Percentiles rank a stretch among this genome's conserved stretches.
phyloP scores from a whole-genome alignment of 192 early-diverging fungal genomes.

The Coemansia sp. region DNA sequence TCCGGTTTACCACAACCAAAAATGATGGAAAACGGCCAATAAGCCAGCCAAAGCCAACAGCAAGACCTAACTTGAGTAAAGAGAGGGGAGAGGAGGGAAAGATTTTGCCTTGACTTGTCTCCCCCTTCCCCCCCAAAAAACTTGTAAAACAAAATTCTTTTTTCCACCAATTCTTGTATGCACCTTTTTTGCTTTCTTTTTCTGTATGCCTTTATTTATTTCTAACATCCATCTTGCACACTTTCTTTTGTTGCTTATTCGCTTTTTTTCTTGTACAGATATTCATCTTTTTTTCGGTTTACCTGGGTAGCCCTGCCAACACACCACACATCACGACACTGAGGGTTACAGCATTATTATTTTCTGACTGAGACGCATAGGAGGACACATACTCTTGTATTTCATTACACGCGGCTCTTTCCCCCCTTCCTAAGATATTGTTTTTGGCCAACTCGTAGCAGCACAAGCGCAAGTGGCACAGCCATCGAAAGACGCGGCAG shows the following conservation, averaged over 20 bases:
- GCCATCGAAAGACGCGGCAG: background rate
- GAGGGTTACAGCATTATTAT: background rate
- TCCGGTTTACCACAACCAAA: background rate
- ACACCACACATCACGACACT: background rate
- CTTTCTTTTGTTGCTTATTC: background rate
- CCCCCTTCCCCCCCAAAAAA: conserved; percentile 6
- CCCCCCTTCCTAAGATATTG: background rate
- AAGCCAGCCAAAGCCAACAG: background rate
- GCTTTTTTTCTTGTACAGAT: background rate
- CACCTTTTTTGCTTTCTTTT: conserved; percentile 3
- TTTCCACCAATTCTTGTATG: conserved; percentile 3
- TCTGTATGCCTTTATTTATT: conserved; percentile 5
- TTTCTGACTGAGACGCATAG: background rate
- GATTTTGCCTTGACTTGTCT: background rate
- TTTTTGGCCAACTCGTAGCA: background rate
- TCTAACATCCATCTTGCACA: background rate
- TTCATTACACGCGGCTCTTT: background rate
- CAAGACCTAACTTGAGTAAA: background rate
- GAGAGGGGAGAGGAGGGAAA: background rate
- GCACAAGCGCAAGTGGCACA: background rate
- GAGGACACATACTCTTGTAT: background rate
- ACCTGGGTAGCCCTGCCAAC: background rate
- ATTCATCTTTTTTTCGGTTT: background rate
- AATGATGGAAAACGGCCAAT: background rate
- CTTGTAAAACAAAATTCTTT: background rate